A percentile compares a stretch with the other conserved stretches of the same genome.
Conservation (phyloP, 2,329 filamentous ascomycete genomes). For the Metarhizium robertsii region DNA sequence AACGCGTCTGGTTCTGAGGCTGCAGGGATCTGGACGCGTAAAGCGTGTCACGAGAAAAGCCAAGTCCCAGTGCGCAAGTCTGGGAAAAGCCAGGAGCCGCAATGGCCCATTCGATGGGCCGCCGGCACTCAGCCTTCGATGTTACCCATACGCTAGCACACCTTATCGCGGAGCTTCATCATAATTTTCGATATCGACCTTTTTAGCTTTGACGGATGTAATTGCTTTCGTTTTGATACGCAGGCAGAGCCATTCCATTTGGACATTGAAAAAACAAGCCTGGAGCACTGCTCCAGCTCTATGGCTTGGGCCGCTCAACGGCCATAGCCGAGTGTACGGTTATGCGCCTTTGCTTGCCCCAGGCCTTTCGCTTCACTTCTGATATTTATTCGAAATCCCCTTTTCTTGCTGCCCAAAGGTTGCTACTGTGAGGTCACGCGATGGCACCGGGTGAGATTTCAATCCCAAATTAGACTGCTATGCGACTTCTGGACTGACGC, state of each 20-base stretch:
- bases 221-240: background rate
- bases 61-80: no score
- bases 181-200: background rate
- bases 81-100: no score
- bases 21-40: constrained; percentile 5
- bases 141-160: background rate
- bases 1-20: background rate
- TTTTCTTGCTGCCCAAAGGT: background rate
- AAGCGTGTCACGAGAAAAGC: constrained; percentile 5
- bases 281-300: constrained; percentile 2
- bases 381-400: background rate
- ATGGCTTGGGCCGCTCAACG: constrained; percentile 4
- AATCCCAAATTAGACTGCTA: background rate
- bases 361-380: background rate
- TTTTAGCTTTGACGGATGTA: background rate
- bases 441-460: constrained; percentile 11
- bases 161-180: background rate
- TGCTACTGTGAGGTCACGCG: background rate
- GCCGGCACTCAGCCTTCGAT: no score
- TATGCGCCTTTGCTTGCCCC: constrained; percentile 7
- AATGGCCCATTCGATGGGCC: no score
- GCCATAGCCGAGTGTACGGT: constrained; percentile 7
- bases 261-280: background rate
- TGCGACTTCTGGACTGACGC: constrained; percentile 2
- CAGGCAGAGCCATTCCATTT: background rate